Conservation (phyloP, 192 early-diverging fungal species). For the Phlyctochytrium bullatum region DNA sequence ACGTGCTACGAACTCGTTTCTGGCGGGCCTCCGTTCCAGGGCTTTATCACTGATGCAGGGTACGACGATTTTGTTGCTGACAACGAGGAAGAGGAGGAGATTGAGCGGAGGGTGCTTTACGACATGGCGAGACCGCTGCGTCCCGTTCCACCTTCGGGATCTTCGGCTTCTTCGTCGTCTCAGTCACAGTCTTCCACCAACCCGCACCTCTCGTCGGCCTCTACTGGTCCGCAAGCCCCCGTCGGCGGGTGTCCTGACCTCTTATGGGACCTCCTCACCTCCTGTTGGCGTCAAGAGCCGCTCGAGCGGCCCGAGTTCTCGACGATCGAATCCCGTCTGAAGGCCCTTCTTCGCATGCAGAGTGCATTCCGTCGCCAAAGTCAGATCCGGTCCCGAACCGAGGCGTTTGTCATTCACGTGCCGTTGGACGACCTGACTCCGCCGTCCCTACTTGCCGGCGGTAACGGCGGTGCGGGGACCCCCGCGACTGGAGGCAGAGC, state of each 20-base stretch:
- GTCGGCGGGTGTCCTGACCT: conserved; percentile 21
- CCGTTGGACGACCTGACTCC: conserved; percentile 25
- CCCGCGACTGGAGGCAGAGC: neutral
- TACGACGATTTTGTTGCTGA: conserved; percentile 26
- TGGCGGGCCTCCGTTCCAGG: conserved; percentile 22
- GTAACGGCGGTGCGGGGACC: neutral
- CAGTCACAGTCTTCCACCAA: neutral
- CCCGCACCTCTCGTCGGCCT: neutral
- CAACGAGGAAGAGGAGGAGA: conserved; percentile 20
- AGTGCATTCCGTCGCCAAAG: conserved; percentile 15
- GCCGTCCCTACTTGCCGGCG: conserved; percentile 8
- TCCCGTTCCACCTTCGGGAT: neutral
- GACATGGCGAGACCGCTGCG: conserved; percentile 13
- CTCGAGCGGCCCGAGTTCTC: conserved; percentile 18
- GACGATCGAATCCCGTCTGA: conserved; percentile 14
- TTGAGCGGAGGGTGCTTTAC: conserved; percentile 19
- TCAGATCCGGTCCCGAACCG: conserved; percentile 25
- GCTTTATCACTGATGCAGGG: conserved; percentile 16
- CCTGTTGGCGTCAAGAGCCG: conserved; percentile 25
- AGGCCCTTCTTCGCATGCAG: conserved; percentile 21
- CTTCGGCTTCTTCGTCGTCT: neutral
- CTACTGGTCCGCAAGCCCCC: neutral
- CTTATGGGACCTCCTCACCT: conserved; percentile 21
- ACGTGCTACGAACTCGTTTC: conserved; percentile 30
- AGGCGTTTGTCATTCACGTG: conserved; percentile 28